phyloP scores from a whole-genome alignment of 108 stramenopile genomes.

The Skeletonema costatum region DNA sequence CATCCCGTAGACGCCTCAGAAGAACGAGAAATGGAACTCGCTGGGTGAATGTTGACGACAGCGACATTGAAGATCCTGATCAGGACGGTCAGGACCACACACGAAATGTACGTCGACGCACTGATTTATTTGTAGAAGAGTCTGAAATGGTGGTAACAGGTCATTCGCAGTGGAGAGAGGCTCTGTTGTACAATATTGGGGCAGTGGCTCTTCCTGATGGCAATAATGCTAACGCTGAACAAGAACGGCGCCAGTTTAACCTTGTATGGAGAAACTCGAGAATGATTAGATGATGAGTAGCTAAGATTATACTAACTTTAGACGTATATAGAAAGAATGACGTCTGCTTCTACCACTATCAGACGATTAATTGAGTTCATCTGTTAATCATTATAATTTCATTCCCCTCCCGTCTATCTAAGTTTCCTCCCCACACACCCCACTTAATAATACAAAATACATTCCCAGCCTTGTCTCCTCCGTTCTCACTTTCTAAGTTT shows the following conservation, averaged over 20 bases:
- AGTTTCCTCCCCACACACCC: background rate
- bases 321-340: background rate
- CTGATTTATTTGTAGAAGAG: conserved; percentile 49
- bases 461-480: background rate
- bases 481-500: conserved; percentile 91
- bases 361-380: background rate
- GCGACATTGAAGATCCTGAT: conserved; percentile 39
- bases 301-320: background rate
- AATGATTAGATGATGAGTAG: background rate
- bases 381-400: background rate
- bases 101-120: conserved; percentile 41
- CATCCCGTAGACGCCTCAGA: conserved; percentile 37
- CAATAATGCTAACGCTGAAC: conserved; percentile 36
- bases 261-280: background rate
- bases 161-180: conserved; percentile 76
- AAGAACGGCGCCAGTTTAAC: background rate
- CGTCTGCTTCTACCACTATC: background rate
- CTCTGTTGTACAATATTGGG: conserved; percentile 83
- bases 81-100: background rate
- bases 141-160: conserved; percentile 61
- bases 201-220: conserved; percentile 69
- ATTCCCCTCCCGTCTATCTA: background rate
- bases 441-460: background rate
- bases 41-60: conserved; percentile 50
- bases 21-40: conserved; percentile 51